Evolutionary conservation across 2,329 filamentous ascomycete genomes (phyloP).

Genomic region (Alternaria brassicicola): DNA sequence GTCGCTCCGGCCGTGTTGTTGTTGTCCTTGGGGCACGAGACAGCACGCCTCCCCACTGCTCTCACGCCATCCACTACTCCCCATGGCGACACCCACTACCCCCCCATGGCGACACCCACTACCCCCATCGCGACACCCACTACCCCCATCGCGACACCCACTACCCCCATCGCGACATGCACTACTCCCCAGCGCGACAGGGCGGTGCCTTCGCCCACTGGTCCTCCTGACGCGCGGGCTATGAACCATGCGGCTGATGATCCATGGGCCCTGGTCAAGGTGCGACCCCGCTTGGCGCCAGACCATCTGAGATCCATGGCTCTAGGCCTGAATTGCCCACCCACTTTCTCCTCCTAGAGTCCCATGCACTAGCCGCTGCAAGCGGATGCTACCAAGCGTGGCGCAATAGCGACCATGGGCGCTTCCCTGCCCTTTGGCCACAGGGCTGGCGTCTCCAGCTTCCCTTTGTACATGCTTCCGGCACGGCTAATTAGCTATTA

Average conservation of each 20-base stretch:
- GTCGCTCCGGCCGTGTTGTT: conserved; percentile 27
- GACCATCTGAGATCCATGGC: conserved; percentile 47
- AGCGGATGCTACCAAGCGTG: conserved; percentile 42
- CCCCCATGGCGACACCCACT: conserved; percentile 30
- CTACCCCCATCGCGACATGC: conserved; percentile 29
- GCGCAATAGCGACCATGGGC: conserved; percentile 43
- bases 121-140: neutral
- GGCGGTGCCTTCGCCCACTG: conserved; percentile 13
- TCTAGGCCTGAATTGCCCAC: conserved; percentile 47
- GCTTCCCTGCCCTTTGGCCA: conserved; percentile 27
- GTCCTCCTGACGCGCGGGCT: conserved; percentile 28
- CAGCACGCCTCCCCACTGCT: conserved; percentile 18
- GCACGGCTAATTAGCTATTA: conserved; percentile 46
- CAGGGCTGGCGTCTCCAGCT: conserved; percentile 39
- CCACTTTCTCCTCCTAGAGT: conserved; percentile 31
- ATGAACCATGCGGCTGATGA: conserved; percentile 48
- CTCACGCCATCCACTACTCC: conserved; percentile 24
- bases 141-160: conserved; percentile 32
- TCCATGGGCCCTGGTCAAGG: conserved; percentile 42
- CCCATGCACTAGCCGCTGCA: conserved; percentile 48
- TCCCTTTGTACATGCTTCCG: conserved; percentile 27
- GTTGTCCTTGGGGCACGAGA: conserved; percentile 35
- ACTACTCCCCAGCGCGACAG: neutral
- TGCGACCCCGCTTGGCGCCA: conserved; percentile 46
- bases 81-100: neutral